A percentile compares a stretch with the other conserved stretches of the same genome.
Conservation (phyloP, 768 basidiomycete species). For the Tricholoma sp. region DNA sequence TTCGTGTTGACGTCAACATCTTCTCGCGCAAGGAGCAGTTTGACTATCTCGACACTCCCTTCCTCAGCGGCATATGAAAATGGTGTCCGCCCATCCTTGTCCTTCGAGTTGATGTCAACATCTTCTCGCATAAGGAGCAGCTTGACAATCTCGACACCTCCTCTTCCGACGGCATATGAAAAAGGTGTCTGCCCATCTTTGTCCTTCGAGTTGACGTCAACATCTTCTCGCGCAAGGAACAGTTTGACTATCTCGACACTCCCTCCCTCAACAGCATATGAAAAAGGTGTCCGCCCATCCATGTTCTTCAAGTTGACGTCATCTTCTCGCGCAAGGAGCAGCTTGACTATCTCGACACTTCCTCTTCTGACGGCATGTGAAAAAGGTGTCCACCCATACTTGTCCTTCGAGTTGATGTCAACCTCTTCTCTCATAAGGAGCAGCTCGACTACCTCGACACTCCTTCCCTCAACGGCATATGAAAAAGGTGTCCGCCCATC, state of each 20-base stretch:
- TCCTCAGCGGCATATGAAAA: too few relatives aligned
- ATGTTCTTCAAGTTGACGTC: background rate
- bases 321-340: background rate
- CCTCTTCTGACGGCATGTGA: background rate
- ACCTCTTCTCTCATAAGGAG: background rate
- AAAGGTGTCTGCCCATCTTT: background rate
- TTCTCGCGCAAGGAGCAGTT: too few relatives aligned
- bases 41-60: too few relatives aligned
- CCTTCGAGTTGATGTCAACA: too few relatives aligned
- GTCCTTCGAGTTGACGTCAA: background rate
- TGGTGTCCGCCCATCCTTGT: too few relatives aligned
- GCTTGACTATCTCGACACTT: background rate
- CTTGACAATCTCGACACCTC: too few relatives aligned
- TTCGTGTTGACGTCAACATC: too few relatives aligned
- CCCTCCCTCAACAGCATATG: background rate
- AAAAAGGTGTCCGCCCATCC: background rate
- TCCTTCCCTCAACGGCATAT: background rate
- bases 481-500: background rate
- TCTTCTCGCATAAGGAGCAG: too few relatives aligned
- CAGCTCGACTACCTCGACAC: background rate
- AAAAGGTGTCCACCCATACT: background rate
- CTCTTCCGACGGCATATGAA: background rate
- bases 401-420: background rate
- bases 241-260: background rate
- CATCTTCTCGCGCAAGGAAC: background rate